A percentile compares a stretch with the other conserved stretches of the same genome.
phyloP scores from a whole-genome alignment of 768 basidiomycete genomes.

The Candolleomyces aberdarensis region DNA sequence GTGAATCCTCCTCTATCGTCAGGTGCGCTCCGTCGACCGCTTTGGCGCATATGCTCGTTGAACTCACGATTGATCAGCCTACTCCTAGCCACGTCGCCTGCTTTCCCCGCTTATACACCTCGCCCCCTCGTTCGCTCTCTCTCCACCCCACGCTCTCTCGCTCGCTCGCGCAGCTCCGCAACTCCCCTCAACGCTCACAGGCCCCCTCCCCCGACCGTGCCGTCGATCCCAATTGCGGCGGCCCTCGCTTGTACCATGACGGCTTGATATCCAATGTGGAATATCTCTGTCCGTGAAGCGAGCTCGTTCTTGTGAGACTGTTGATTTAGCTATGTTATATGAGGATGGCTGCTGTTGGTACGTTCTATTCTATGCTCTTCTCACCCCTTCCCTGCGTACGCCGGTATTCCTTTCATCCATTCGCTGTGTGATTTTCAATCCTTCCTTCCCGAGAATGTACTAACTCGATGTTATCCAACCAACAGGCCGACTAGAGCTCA shows the following conservation, averaged over 20 bases:
- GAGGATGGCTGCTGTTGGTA: constrained; percentile 86
- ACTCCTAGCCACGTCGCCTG: too few species aligned
- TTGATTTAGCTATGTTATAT: constrained; percentile 59
- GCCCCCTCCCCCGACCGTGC: constrained; percentile 38
- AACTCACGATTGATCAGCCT: too few species aligned
- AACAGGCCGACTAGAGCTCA: constrained; percentile 66
- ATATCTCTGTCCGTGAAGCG: constrained; percentile 77
- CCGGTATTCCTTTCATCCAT: neutral
- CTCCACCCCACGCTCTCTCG: too few species aligned
- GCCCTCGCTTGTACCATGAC: constrained; percentile 54
- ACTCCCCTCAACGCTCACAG: constrained; percentile 29
- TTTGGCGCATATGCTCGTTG: too few species aligned
- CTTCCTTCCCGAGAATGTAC: too few species aligned
- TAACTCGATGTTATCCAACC: neutral
- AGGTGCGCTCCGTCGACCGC: too few species aligned
- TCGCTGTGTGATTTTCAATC: neutral
- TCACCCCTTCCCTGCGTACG: neutral
- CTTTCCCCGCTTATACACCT: too few species aligned
- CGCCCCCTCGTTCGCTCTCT: too few species aligned
- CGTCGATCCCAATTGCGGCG: constrained; percentile 77
- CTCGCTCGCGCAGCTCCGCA: constrained; percentile 31
- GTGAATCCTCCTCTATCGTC: too few species aligned
- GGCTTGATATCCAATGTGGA: constrained; percentile 79
- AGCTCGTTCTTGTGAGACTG: constrained; percentile 53
- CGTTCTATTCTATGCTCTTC: constrained; percentile 1